phyloP scores from a whole-genome alignment of 176 grass and related monocot species.

The Phragmites australis region DNA sequence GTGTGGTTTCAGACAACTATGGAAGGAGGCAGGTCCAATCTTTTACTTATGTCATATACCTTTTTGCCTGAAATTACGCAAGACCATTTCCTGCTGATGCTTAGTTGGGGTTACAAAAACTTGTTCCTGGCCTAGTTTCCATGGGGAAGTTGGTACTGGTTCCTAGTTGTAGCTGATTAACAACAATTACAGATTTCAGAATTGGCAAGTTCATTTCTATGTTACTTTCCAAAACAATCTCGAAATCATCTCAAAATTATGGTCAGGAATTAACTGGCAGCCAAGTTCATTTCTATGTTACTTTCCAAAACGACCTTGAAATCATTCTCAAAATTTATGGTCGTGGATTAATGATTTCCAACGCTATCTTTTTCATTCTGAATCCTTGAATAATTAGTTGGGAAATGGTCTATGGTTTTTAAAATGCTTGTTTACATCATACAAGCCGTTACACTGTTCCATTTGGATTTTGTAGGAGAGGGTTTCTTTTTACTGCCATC shows the following conservation, averaged over 20 bases:
- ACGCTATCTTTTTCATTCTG: not conserved
- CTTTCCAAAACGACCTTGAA: not conserved
- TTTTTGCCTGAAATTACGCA: not conserved
- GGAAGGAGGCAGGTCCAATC: conserved; percentile 98
- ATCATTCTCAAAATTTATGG: not conserved
- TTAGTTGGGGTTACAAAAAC: not conserved
- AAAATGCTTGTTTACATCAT: conserved; percentile 11
- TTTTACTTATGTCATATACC: conserved; percentile 35
- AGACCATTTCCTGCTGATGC: not conserved
- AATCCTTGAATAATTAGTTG: conserved; percentile 2
- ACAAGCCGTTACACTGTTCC: conserved; percentile 23
- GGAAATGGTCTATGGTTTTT: not conserved
- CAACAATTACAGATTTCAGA: not conserved
- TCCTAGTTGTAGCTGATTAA: conserved; percentile 12
- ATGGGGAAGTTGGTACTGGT: not conserved
- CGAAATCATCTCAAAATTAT: not conserved
- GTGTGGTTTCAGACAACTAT: conserved; percentile 81
- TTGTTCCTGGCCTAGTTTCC: conserved; percentile 3
- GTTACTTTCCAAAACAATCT: not conserved
- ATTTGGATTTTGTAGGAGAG: conserved; percentile 63
- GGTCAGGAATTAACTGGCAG: not conserved
- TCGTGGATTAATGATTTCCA: not conserved
- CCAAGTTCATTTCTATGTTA: not conserved
- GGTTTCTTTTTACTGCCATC: conserved; percentile 95
- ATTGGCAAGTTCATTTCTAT: not conserved